A percentile compares a stretch with the other conserved stretches of the same genome.
These are phyloP conservation scores for Plasmopara muralis DNA, from an alignment of 352 stramenopile species.

Conservation along the genomic window DNA sequence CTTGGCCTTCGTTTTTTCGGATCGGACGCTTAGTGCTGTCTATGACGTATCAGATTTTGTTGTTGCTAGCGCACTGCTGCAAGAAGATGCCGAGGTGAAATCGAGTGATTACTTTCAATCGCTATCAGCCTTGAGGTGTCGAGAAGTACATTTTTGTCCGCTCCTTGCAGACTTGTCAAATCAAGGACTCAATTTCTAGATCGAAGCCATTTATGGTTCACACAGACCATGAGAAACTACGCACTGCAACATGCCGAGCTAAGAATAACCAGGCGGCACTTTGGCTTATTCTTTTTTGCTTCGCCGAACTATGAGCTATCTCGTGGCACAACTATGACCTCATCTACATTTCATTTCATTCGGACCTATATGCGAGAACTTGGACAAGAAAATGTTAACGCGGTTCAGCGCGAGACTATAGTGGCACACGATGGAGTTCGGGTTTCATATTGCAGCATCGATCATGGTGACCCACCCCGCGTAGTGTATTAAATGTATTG, in stretches of 20 bases:
- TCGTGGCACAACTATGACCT: not conserved
- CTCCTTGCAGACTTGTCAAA: not conserved
- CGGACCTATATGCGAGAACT: not conserved
- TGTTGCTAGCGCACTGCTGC: not conserved
- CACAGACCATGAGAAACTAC: not conserved
- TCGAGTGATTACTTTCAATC: not conserved
- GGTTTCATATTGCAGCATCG: not conserved
- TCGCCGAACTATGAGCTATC: not conserved
- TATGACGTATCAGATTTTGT: not conserved
- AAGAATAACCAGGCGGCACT: not conserved
- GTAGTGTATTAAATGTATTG: not conserved
- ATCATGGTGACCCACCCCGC: not conserved
- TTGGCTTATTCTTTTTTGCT: not conserved
- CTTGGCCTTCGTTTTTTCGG: not conserved
- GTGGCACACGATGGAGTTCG: not conserved
- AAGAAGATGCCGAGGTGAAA: not conserved
- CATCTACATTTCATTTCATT: not conserved
- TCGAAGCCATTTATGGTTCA: not conserved
- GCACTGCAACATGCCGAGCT: not conserved
- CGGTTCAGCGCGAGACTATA: not conserved
- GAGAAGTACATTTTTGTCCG: not conserved
- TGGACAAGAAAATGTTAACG: not conserved
- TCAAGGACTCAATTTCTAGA: not conserved
- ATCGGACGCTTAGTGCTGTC: not conserved
- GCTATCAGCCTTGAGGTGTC: not conserved